Conservation (phyloP, 352 stramenopile species). For the Globisporangium megalacanthum region DNA sequence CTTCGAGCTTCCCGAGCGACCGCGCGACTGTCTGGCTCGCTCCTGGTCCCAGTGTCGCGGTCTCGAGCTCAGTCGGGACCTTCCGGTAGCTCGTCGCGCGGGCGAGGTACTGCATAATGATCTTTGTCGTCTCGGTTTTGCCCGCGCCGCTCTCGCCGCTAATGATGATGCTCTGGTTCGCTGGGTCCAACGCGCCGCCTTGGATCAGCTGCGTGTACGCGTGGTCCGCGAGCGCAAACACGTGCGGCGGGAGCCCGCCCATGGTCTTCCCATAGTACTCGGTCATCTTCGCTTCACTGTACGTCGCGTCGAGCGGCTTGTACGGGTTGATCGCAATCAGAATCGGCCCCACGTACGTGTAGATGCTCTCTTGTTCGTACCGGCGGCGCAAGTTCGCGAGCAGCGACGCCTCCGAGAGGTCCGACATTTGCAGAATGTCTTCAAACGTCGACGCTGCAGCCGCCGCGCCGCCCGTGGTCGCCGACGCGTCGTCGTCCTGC, state of each 20-base stretch:
- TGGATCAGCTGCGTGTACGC: slow-evolving; percentile 88
- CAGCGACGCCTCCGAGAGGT: slow-evolving; percentile 87
- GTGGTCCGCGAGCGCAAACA: slow-evolving; percentile 88
- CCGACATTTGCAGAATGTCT: slow-evolving; percentile 88
- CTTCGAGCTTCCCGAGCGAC: slow-evolving; percentile 76
- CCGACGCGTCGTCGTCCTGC: slow-evolving; percentile 53
- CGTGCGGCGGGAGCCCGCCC: slow-evolving; percentile 77
- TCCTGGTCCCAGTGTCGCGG: slow-evolving; percentile 40
- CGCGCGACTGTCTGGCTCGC: slow-evolving; percentile 72
- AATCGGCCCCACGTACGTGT: slow-evolving; percentile 91
- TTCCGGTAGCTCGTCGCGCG: slow-evolving; percentile 72
- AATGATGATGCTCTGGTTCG: slow-evolving; percentile 92
- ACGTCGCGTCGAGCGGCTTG: slow-evolving; percentile 63
- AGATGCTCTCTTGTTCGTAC: slow-evolving; percentile 93
- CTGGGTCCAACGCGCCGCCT: slow-evolving; percentile 67
- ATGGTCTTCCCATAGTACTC: slow-evolving; percentile 86
- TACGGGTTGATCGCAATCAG: slow-evolving; percentile 92
- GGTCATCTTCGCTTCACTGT: slow-evolving; percentile 78
- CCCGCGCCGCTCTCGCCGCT: slow-evolving; percentile 87
- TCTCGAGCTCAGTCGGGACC: slow-evolving; percentile 22
- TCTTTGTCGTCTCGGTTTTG: slow-evolving; percentile 91
- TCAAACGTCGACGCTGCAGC: slow-evolving; percentile 46
- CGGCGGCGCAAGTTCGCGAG: slow-evolving; percentile 83
- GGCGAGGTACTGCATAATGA: slow-evolving; percentile 89
- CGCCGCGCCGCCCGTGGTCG: slow-evolving; percentile 23